phyloP scores from a whole-genome alignment of 2,329 filamentous ascomycete species.

The Triangularia verruculosa region DNA sequence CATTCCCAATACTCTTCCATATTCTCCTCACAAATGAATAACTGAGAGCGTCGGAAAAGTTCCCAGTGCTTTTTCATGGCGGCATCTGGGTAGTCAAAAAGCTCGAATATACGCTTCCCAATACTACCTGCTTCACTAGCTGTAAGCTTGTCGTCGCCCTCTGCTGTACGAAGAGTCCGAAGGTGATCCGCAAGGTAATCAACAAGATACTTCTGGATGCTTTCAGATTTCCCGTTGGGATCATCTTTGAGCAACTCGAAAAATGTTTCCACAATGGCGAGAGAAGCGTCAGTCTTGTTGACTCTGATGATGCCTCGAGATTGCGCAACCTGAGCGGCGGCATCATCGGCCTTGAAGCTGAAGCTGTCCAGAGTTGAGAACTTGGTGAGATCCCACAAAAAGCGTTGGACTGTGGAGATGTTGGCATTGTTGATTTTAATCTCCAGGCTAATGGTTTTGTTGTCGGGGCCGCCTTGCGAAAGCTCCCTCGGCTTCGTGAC shows the following conservation, averaged over 20 bases:
- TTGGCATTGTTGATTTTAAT: slow-evolving; percentile 9
- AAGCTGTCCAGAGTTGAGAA: slow-evolving; percentile 3
- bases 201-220: not conserved
- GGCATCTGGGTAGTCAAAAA: not conserved
- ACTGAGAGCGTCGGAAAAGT: not conserved
- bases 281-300: not conserved
- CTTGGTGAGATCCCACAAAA: slow-evolving; percentile 7
- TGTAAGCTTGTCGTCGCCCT: not conserved
- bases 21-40: not conserved
- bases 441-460: slow-evolving; percentile 2
- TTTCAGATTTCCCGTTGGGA: not conserved
- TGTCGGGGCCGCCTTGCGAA: not conserved
- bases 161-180: not conserved
- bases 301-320: not conserved
- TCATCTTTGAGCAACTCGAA: not conserved
- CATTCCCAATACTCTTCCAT: not conserved
- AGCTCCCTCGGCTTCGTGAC: not conserved
- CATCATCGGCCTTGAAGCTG: not conserved
- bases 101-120: not conserved
- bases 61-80: not conserved
- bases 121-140: not conserved
- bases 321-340: not conserved
- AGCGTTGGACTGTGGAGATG: slow-evolving; percentile 2
- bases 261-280: not conserved
- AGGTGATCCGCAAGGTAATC: not conserved